phyloP scores from a whole-genome alignment of 495 filamentous ascomycete genomes.

The Schizothecium vesticola region DNA sequence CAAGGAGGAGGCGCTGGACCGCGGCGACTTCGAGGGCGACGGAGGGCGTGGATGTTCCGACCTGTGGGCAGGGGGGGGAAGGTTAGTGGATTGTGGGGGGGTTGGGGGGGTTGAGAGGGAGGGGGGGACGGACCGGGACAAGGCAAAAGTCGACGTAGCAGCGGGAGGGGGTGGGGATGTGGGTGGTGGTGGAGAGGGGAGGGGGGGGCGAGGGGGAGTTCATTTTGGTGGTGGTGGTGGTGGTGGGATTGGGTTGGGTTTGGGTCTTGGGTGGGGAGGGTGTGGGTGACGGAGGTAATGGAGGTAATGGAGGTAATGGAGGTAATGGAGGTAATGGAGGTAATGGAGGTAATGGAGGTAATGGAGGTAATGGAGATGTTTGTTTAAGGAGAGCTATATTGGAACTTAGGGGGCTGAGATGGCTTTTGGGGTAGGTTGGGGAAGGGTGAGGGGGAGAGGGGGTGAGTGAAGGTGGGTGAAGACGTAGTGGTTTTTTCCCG shows the following conservation, averaged over 20 bases:
- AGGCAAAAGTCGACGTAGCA: constrained; percentile 82
- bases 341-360: neutral
- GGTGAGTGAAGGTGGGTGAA: neutral
- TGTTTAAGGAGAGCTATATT: neutral
- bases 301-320: neutral
- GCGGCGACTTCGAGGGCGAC: constrained; percentile 84
- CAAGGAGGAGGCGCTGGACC: constrained; percentile 79
- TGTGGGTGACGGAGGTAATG: neutral
- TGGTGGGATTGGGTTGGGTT: neutral
- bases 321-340: neutral
- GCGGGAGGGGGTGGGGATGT: constrained; percentile 49
- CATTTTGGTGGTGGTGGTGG: neutral
- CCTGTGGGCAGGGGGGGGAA: constrained; percentile 36
- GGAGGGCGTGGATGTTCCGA: constrained; percentile 75
- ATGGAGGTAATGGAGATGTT: neutral
- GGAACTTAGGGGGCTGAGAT: neutral
- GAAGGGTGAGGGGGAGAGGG: neutral
- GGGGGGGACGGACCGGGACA: constrained; percentile 52
- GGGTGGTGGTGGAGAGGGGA: neutral
- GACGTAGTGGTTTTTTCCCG: neutral
- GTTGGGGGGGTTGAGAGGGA: neutral
- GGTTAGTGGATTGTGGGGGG: neutral
- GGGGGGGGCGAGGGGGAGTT: neutral
- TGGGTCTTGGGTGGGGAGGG: neutral
- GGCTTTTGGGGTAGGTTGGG: neutral